Evolutionary conservation across 2,329 filamentous ascomycete species (phyloP), one percentile per base, ranked within the genome.

Genomic region (Esteya vermicola): DNA sequence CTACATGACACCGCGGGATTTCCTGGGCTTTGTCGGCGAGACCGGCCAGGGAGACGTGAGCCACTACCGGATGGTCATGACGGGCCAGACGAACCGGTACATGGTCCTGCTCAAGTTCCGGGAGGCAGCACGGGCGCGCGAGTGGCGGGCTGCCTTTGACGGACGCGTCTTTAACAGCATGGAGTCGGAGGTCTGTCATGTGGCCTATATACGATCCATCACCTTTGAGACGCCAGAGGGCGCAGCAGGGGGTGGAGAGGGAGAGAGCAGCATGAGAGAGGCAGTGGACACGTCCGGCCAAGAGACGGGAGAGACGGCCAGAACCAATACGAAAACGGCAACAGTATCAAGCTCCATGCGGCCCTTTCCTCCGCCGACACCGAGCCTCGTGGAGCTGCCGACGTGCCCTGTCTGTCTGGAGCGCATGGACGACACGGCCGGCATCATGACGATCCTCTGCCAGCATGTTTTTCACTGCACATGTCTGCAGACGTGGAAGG

Each of bases 401-500:
- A 96, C 91, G 2, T 98, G 91, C 48, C 88, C 91, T 0, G 91
- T 98, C 9, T 98, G 91, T 49, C 70, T 98, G 6, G 91, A 98
- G 57, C 80, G 89, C 36, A 98, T 98, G 91, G 91, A 98, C 53
- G 89, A 96, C 56, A 95, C 88, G 0, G 93, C 86, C 0, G 91
- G 91, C 0, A 67, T 98, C 3, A 75, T 98, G 54, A 98, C 91
- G 1, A 96, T 96, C 31, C 79, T 93, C 23, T 98, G 91, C 55
- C 89, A 96, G 53, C 91, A 98, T 52, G 85, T 96, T 38, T 98
- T 98, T 55, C 91, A 98, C 57, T 96, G 91, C 55, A 88, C 81
- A 2, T 98, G 91, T 59, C 68, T 98, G 1, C 84, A 94, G 53
- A 96, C 91, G 55, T 98, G 91, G 91, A 85, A 84, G 54, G 88